Evolutionary conservation across 495 filamentous ascomycete species (phyloP).

Genomic region (Neurospora discreta): DNA sequence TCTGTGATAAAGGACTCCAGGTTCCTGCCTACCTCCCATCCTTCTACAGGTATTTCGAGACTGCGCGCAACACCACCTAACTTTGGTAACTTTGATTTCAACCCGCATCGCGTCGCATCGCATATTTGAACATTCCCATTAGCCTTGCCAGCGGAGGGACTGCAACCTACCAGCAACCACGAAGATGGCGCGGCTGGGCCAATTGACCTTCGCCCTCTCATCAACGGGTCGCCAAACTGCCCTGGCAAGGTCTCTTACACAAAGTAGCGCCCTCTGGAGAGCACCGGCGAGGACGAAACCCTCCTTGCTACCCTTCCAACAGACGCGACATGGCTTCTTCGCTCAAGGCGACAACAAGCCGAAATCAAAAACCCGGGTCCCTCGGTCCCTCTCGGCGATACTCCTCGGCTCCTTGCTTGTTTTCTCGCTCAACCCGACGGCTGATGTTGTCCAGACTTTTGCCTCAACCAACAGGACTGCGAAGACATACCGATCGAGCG

Average conservation of each 20-base stretch:
- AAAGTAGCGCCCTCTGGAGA: background rate
- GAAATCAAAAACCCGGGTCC: slow-evolving; percentile 2
- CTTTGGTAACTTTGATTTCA: background rate
- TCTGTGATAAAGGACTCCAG: background rate
- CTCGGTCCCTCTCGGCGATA: slow-evolving; percentile 15
- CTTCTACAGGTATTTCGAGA: background rate
- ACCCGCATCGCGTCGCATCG: background rate
- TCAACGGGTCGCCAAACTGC: background rate
- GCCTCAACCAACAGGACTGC: slow-evolving; percentile 4
- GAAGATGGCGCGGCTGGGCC: background rate
- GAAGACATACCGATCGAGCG: background rate
- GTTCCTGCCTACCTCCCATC: background rate
- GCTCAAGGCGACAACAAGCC: slow-evolving; percentile 2
- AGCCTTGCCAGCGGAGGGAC: background rate
- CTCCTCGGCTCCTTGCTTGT: slow-evolving; percentile 28
- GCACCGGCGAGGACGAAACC: background rate
- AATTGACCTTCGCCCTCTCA: background rate
- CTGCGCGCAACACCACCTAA: background rate
- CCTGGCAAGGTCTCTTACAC: background rate
- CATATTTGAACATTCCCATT: background rate
- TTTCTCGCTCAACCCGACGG: slow-evolving; percentile 32
- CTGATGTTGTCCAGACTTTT: slow-evolving; percentile 22
- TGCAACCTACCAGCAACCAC: background rate
- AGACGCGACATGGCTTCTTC: slow-evolving; percentile 5
- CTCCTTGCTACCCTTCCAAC: background rate